Evolutionary conservation across 169 alveolate genomes (phyloP), one percentile per base, ranked within the genome.

Genomic region (Plasmodium berghei): DNA sequence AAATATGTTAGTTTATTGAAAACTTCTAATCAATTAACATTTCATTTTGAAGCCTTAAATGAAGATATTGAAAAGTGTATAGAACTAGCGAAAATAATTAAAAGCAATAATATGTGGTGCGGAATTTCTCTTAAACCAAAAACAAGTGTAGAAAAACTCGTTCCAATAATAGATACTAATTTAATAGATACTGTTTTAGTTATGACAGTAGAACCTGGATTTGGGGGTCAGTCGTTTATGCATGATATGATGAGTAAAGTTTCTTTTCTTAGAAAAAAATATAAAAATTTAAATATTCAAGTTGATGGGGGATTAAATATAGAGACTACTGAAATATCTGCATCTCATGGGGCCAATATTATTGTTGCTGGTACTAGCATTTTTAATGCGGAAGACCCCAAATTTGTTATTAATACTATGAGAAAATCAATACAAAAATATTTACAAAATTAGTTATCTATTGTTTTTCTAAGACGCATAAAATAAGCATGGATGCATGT

Each of bases 121-220:
- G 91, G 93, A 34, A 54, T 66, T 28, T 64, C 86, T 56, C 24
- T 74, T 40, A 80, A 63, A 28, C 87, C 87, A 10, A 74, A 72
- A 63, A 72, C 90, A 48, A 48, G 72, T 64, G 69, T 89, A 46
- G 88, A 72, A 56, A 67, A 69, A 70, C 45, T 67, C 45, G 85
- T 74, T 2, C 89, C 88, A 9, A 26, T 93, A 59, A 70, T 80
- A 45, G 93, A 85, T 49, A 61, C 88, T 61, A 88, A 87, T 20
- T 59, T 92, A 52, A 70, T 95, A 46, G 95, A 95, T 85, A 74
- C 95, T 92, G 88, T 95, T 18, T 92, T 96, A 86, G 91, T 96
- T 75, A 96, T 96, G 98, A 95, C 98, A 18, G 98, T 96, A 12
- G 97, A 96, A 88, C 98, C 98, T 6, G 98, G 98, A 52, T 96